These are phyloP conservation scores for Aspergillus fischeri DNA, from an alignment of 2,329 filamentous ascomycete genomes.

Conservation along the genomic window DNA sequence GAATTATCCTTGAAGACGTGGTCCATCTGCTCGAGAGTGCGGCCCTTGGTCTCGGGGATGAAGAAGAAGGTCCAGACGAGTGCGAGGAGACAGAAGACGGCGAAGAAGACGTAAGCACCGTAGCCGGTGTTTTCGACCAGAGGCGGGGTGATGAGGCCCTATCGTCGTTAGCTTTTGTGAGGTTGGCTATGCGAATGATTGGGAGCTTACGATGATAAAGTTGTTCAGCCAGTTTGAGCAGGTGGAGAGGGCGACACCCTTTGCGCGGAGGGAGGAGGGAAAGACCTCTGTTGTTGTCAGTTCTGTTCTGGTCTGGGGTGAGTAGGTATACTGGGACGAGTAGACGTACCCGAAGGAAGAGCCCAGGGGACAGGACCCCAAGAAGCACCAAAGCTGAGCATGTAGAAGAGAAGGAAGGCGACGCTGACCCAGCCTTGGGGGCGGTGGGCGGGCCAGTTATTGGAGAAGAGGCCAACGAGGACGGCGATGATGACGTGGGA, in stretches of 20 bases:
- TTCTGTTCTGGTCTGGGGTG: background rate
- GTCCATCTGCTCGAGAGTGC: slow-evolving; percentile 55
- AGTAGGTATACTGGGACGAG: too few species aligned
- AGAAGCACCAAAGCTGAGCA: slow-evolving; percentile 57
- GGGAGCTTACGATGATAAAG: slow-evolving; percentile 51
- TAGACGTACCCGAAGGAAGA: slow-evolving; percentile 33
- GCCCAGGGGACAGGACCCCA: slow-evolving; percentile 52
- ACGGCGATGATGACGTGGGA: slow-evolving; percentile 51
- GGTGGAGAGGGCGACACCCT: slow-evolving; percentile 62
- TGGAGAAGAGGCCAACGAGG: slow-evolving; percentile 50
- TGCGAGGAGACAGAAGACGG: slow-evolving; percentile 49
- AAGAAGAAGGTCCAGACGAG: slow-evolving; percentile 51
- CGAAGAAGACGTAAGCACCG: slow-evolving; percentile 58
- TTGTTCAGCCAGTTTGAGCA: slow-evolving; percentile 63
- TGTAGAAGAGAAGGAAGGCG: slow-evolving; percentile 59
- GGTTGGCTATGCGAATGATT: slow-evolving; percentile 10
- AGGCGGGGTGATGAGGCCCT: slow-evolving; percentile 61
- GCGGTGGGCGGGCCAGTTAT: slow-evolving; percentile 49
- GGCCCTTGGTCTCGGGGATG: slow-evolving; percentile 56
- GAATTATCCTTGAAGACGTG: slow-evolving; percentile 39
- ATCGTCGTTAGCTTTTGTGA: background rate
- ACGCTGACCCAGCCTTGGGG: slow-evolving; percentile 54
- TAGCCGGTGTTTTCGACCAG: slow-evolving; percentile 56
- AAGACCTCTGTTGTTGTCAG: slow-evolving; percentile 56
- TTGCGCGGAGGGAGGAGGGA: slow-evolving; percentile 56